Evolutionary conservation across 2,329 filamentous ascomycete species (phyloP), one percentile per base, ranked within the genome.

Genomic region (Cytospora leucostoma): DNA sequence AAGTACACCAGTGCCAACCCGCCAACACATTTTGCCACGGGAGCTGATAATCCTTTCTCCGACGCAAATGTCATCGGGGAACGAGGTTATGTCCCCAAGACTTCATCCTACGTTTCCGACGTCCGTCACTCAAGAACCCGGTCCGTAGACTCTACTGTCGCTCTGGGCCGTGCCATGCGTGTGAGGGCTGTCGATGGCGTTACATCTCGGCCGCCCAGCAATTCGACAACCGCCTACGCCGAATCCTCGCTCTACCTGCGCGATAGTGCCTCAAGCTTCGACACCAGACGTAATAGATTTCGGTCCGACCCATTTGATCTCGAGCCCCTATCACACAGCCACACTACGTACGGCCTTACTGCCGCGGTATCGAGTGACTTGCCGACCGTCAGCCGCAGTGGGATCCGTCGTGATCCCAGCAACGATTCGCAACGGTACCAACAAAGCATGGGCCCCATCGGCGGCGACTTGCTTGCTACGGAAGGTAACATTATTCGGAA

Each of bases 221-320:
- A 34, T 19, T 35, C 47, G 4, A 52, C 52, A 10, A 12, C 56
- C 21, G 21, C 13, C 19, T 40, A 8, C 37, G 55, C 17, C 47
- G 47, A 57, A 19, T 59, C 54, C 19, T 44, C 72, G 66, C 17
- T 69, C 70, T 34, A 71, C 70, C 54, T 70, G 68, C 67, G 73
- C 66, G 60, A 66, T 70, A 67, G 75, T 56, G 78, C 79, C 49
- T 78, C 80, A 51, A 82, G 78, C 47, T 70, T 73, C n/a, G 74
- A 77, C 52, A 78, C 75, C 7, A 74, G 77, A 17, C 79, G 82
- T 61, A 82, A 82, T 69, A 85, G 84, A 69, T 85, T 86, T 71
- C 83, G 85, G 52, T 87, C 85, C 1, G 85, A 88, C 67, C 86
- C 85, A 1, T 88, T 88, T 69, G 86, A 89, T 67, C 77, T 88